A percentile compares a stretch with the other conserved stretches of the same genome.
phyloP scores from a whole-genome alignment of 768 basidiomycete genomes.

The Suillus americanus region DNA sequence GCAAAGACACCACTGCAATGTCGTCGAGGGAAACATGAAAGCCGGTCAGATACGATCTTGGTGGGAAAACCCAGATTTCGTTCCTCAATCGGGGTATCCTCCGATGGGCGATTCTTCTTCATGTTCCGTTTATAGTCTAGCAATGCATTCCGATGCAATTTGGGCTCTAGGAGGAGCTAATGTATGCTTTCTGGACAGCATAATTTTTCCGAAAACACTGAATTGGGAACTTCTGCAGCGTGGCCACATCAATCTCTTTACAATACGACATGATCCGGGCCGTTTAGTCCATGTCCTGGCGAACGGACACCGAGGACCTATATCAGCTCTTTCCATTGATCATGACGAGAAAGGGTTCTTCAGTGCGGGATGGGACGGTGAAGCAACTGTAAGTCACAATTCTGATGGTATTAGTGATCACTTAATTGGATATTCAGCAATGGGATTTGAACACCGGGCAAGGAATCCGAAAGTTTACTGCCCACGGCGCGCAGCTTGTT shows the following conservation, averaged over 20 bases:
- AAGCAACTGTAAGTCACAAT: constrained; percentile 64
- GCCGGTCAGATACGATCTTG: constrained; percentile 83
- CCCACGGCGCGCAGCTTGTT: constrained; percentile 84
- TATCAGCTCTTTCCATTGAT: constrained; percentile 82
- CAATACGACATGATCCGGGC: constrained; percentile 90
- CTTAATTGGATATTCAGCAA: constrained; percentile 55
- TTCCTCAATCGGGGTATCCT: constrained; percentile 24
- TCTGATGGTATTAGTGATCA: constrained; percentile 1
- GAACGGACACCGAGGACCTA: constrained; percentile 74
- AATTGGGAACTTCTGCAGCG: constrained; percentile 44
- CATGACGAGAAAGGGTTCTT: constrained; percentile 84
- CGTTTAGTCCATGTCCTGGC: constrained; percentile 64
- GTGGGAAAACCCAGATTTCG: constrained; percentile 73
- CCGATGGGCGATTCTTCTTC: constrained; percentile 50
- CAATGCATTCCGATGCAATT: constrained; percentile 89
- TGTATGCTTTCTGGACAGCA: constrained; percentile 44
- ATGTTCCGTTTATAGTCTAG: constrained; percentile 86
- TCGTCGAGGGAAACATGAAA: constrained; percentile 91
- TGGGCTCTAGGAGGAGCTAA: constrained; percentile 90
- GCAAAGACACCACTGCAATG: constrained; percentile 83
- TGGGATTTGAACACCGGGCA: constrained; percentile 97
- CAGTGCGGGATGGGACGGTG: constrained; percentile 94
- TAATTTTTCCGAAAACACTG: constrained; percentile 1
- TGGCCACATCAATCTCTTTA: constrained; percentile 92
- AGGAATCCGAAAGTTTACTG: constrained; percentile 68